Base-by-base conservation (phyloP, 768 basidiomycete genomes). In the Mycena leptocephala region DNA sequence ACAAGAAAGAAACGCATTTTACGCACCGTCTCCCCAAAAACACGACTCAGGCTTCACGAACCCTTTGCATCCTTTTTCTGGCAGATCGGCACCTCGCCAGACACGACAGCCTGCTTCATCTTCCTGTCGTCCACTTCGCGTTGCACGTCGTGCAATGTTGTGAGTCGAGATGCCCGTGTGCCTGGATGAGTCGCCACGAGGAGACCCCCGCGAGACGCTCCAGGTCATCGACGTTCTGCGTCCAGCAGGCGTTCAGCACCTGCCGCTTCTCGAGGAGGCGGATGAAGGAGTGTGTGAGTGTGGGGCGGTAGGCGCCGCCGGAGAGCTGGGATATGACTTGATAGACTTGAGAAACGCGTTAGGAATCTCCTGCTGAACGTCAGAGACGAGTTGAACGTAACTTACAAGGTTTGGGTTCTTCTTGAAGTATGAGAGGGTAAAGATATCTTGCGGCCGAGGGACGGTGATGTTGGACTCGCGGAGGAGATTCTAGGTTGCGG, bases 1-100 rank as follows among this genome's bases (percentile, higher is more conserved):
- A 20, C 63, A 26, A n/a, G 2, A 1, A 11, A 64, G 35, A 32
- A 30, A 8, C 5, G 5, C 4, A 14, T 28, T 8, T 16, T 13
- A 56, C 63, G 16, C 9, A 67, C 72, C 46, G 43, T 24, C 24
- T 74, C 73, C 16, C 66, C 73, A 16, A 74, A 74, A 26, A 74
- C 32, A 74, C 66, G 26, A 74, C 66, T 74, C 73, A 18, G 73
- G 73, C 59, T 74, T 74, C 39, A 74, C 73, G 73, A 74, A 74
- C 9, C 73, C 73, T 14, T 48, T 51, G 48, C 73, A 74, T 18
- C 66, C 73, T n/a, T 41, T 30, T 62, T 61, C 46, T 67, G 58
- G 48, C 73, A 74, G 22, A 74, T 16, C 0, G 73, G 73, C 1
- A 74, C 37, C 53, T 48, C 59, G 37, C 66, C 59, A 11, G 73